phyloP scores from a whole-genome alignment of 352 stramenopile species.

The Pythium coloratum region DNA sequence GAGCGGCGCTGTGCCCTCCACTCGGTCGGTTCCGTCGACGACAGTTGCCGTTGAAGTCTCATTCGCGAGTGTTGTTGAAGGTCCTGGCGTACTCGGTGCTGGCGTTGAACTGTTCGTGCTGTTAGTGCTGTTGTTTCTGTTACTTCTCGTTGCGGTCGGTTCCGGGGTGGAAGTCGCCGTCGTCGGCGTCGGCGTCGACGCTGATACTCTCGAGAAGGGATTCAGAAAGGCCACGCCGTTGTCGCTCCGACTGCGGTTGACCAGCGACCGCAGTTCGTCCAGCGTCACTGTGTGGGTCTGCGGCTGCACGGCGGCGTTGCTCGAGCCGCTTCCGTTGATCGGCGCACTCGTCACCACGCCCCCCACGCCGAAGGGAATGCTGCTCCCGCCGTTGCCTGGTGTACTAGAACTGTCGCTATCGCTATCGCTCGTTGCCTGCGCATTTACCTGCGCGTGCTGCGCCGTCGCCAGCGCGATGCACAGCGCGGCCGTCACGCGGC shows the following conservation, averaged over 20 bases:
- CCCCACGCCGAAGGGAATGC: background rate
- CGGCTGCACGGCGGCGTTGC: conserved; percentile 13
- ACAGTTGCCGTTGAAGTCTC: background rate
- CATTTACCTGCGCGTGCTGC: background rate
- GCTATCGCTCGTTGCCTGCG: background rate
- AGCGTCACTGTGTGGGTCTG: background rate
- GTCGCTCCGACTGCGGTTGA: background rate
- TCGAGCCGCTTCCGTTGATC: background rate
- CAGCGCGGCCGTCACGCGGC: background rate
- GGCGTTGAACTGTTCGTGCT: background rate
- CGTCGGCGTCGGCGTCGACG: background rate
- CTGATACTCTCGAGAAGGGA: background rate
- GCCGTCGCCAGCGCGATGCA: background rate
- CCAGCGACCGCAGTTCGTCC: conserved; percentile 4
- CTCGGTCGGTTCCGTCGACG: background rate
- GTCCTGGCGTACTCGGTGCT: background rate
- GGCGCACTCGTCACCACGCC: background rate
- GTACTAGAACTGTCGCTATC: background rate
- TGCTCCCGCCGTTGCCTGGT: background rate
- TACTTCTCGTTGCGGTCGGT: background rate
- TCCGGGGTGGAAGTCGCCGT: background rate
- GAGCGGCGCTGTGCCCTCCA: background rate
- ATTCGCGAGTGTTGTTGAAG: background rate
- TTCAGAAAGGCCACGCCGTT: background rate
- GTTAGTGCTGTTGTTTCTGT: background rate